Conservation (phyloP, 768 basidiomycete genomes). For the Tulasnella sp. region DNA sequence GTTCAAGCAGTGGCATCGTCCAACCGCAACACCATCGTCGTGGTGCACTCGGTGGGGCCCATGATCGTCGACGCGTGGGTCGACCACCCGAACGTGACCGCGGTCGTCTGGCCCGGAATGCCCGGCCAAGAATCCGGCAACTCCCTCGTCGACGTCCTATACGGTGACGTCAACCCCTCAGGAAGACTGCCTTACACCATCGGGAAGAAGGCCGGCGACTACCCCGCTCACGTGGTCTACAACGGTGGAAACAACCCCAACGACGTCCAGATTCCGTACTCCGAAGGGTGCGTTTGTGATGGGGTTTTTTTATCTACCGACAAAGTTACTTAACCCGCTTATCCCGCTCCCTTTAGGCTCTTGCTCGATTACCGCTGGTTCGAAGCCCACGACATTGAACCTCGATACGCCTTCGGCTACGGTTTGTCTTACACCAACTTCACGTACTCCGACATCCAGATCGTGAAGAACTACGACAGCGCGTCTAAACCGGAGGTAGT, state of each 20-base stretch:
- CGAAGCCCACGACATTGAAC: constrained; percentile 42
- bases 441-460: constrained; percentile 42
- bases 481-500: background rate
- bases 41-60: constrained; percentile 44
- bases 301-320: background rate
- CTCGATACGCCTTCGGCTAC: constrained; percentile 48
- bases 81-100: constrained; percentile 48
- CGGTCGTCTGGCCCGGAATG: constrained; percentile 61
- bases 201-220: constrained; percentile 62
- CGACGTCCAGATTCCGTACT: constrained; percentile 62
- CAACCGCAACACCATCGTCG: constrained; percentile 55
- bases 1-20: constrained; percentile 65
- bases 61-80: constrained; percentile 45
- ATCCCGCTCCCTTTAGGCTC: constrained; percentile 30
- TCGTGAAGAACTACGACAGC: constrained; percentile 20
- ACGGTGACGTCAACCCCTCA: constrained; percentile 68
- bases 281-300: constrained; percentile 51
- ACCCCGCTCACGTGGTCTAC: constrained; percentile 51
- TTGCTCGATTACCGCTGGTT: constrained; percentile 41
- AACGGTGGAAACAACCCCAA: constrained; percentile 35
- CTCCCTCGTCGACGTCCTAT: constrained; percentile 71
- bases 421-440: constrained; percentile 48
- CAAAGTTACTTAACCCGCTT: background rate
- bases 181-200: constrained; percentile 77
- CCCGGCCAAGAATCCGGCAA: constrained; percentile 74